These are phyloP conservation scores for Golovinomyces cichoracearum DNA, from an alignment of 2,329 filamentous ascomycete genomes.

Conservation along the genomic window DNA sequence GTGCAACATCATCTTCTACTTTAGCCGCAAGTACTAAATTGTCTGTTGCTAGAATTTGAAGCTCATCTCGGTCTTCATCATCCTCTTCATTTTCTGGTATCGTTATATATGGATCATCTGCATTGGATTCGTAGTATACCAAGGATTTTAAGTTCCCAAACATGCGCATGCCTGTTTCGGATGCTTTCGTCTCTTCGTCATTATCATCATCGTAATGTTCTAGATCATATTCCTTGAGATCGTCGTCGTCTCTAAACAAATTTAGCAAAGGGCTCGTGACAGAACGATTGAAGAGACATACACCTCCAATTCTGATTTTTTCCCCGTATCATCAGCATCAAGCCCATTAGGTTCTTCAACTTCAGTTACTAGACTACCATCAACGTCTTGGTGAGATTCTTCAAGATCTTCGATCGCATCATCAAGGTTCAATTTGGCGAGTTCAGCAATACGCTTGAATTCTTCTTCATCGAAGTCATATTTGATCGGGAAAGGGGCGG, in stretches of 20 bases:
- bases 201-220: conserved; percentile 84
- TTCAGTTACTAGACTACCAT: conserved; percentile 16
- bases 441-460: conserved; percentile 29
- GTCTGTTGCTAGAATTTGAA: conserved; percentile 78
- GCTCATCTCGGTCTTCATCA: conserved; percentile 71
- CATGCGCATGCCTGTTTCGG: conserved; percentile 47
- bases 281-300: not conserved
- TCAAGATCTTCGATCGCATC: conserved; percentile 73
- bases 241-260: conserved; percentile 36
- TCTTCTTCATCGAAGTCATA: conserved; percentile 33
- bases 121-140: conserved; percentile 79
- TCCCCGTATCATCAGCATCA: not conserved
- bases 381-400: conserved; percentile 21
- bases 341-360: conserved; percentile 12
- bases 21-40: conserved; percentile 81
- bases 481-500: conserved; percentile 30
- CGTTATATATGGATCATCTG: conserved; percentile 91
- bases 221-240: conserved; percentile 85
- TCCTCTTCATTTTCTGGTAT: conserved; percentile 38
- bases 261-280: conserved; percentile 8
- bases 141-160: conserved; percentile 88
- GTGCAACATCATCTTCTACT: conserved; percentile 88
- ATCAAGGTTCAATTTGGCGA: conserved; percentile 40
- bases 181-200: conserved; percentile 32
- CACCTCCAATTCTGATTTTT: too few species aligned